A percentile compares a stretch with the other conserved stretches of the same genome.
Evolutionary conservation across 139 green algal genomes (phyloP).

Genomic region (Tetratostichococcus sp.): DNA sequence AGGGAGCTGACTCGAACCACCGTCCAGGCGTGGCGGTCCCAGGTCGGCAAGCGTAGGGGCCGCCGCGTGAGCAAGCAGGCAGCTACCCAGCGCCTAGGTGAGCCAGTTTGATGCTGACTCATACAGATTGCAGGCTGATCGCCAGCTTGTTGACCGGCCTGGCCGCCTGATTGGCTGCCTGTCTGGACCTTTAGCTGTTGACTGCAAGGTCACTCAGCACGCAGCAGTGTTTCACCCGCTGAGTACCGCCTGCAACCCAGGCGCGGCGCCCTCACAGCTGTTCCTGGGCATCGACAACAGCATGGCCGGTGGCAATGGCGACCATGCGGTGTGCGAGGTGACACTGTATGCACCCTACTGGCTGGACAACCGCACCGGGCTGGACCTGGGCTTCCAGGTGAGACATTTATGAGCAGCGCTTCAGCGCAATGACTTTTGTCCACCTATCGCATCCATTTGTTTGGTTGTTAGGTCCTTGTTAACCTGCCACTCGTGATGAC

Average conservation of each 20-base stretch:
- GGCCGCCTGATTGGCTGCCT: neutral
- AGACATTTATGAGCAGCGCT: too few relatives aligned
- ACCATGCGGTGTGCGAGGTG: slow-evolving; percentile 33
- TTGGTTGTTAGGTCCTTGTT: too few relatives aligned
- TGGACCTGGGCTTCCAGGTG: slow-evolving; percentile 70
- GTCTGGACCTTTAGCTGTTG: neutral
- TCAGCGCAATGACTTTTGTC: too few relatives aligned
- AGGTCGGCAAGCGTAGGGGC: neutral
- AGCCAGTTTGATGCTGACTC: too few relatives aligned
- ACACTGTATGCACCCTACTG: slow-evolving; percentile 65
- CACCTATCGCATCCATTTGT: too few relatives aligned
- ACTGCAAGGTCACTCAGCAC: too few relatives aligned
- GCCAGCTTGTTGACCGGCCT: too few relatives aligned
- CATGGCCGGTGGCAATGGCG: slow-evolving; percentile 14
- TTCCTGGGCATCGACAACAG: slow-evolving; percentile 59
- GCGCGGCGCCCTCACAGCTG: slow-evolving; percentile 35
- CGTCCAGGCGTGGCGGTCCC: neutral
- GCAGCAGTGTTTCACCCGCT: too few relatives aligned
- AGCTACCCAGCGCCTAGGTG: neutral
- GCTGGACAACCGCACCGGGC: slow-evolving; percentile 78
- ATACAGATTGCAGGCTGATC: too few relatives aligned
- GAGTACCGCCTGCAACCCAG: too few relatives aligned
- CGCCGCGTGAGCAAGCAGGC: neutral
- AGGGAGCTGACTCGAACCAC: neutral
- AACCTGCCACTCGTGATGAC: too few relatives aligned